Evolutionary conservation across 441 rosid genomes (phyloP), one percentile per base, ranked within the genome.

Genomic region (Populus hybrid): DNA sequence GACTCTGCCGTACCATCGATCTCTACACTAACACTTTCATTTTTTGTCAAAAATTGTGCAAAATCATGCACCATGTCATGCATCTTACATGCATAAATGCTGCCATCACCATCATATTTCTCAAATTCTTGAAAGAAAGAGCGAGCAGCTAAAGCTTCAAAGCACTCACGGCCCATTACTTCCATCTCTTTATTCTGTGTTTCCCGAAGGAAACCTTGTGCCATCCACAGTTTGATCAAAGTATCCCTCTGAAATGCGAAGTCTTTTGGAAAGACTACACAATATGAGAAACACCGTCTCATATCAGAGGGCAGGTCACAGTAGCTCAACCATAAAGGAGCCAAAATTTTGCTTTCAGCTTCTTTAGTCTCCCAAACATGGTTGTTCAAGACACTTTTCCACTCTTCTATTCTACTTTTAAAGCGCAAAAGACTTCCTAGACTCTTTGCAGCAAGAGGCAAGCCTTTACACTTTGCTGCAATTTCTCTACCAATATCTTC

Each of bases 11-110:
- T 0, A 3, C 32, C 4, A 3, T 30, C 32, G 0, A 30, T 30
- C 0, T 30, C 32, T 30, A 30, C 4, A 30, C 32, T 30, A 30
- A 30, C 3, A 30, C 32, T 3, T 30, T 30, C 32, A 30, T 30
- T 30, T 30, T 30, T 30, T 30, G 32, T 30, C 32, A 35, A 7
- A 1, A 0, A 12, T 7, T 64, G 66, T 0, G 75, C 20, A 16
- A 63, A 23, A 71, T 77, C 80, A 30, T 71, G 70, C 70, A 77
- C 66, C 0, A 77, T 9, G 1, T 71, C 80, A 77, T 77, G 80
- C 80, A 77, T 77, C 65, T 71, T 77, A 40, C 67, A 77, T 5
- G 0, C 0, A 6, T 8, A 3, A 4, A 63, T 24, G 1, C 24
- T 23, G 0, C 14, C 3, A 1, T 32, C 18, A 16, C 1, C 18